Evolutionary conservation across 73 alveolate species (phyloP), one percentile per base, ranked within the genome.

Genomic region (Symbiodinium pilosum): DNA sequence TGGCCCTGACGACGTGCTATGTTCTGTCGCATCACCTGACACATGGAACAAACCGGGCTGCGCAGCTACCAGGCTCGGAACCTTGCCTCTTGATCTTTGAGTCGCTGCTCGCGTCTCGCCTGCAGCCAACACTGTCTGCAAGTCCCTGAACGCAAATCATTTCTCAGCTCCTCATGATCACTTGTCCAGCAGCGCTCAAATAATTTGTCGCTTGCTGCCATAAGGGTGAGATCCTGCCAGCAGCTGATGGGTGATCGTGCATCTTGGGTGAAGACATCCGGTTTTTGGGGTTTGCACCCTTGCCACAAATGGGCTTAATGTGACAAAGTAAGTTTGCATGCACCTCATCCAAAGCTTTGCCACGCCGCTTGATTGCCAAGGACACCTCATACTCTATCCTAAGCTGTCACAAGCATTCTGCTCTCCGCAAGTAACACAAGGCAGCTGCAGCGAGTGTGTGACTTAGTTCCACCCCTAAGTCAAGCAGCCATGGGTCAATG

Each of bases 261-360:
- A n/a, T n/a, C n/a, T n/a, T n/a, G n/a, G n/a, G n/a, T n/a, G n/a
- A 18, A 54, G 71, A 54, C 18, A 54, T 54, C 71, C n/a, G 2
- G 71, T 3, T n/a, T 24, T 54, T 16, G 73, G 34, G 73, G 73
- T 16, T 26, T 54, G 73, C 32, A 54, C n/a, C n/a, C 12, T 54
- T 54, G 30, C 73, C 73, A 54, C 2, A 30, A 30, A 26, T 54
- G 30, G 34, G 2, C 20, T 26, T 16, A 5, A 54, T n/a, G 28
- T 51, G 68, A 51, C 68, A 16, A 51, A 51, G 68, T 2, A 16
- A 51, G 12, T 24, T 51, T 47, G 59, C 59, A 47, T 47, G 14
- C 59, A 64, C 81, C 81, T 64, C 81, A 38, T 64, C 81, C 81
- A 64, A 64, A 64, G 81, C 34, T 38, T 64, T 64, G 81, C 81